Conservation (phyloP, 208 protist species). For the Acanthamoeba sp. region DNA sequence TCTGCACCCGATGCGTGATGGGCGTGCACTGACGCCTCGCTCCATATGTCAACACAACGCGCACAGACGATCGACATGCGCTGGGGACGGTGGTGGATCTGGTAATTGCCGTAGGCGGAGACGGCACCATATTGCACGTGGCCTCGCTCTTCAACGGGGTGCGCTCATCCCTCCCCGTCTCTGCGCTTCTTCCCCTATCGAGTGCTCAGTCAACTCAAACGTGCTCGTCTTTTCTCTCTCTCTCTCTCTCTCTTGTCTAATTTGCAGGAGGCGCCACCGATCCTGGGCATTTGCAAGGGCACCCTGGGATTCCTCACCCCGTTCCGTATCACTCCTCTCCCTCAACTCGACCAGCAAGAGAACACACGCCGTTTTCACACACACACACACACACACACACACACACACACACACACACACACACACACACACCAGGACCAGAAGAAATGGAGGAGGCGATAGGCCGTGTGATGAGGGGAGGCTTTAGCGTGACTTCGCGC, state of each 20-base stretch:
- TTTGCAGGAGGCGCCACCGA: conserved; percentile 44
- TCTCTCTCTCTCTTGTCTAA: too few relatives aligned
- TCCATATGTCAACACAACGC: not conserved
- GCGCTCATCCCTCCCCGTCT: not conserved
- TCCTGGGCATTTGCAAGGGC: conserved; percentile 50
- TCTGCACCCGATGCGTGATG: not conserved
- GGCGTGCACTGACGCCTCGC: not conserved
- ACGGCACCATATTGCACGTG: conserved; percentile 55
- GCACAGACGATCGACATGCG: not conserved
- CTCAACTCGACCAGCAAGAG: not conserved
- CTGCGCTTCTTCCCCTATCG: not conserved
- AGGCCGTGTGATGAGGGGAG: not conserved
- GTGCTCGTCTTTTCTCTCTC: not conserved
- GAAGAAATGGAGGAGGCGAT: conserved; percentile 26
- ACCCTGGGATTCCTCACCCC: conserved; percentile 46
- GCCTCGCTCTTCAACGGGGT: conserved; percentile 34
- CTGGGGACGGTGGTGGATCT: conserved; percentile 36
- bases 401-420: not conserved
- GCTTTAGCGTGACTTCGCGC: conserved; percentile 8
- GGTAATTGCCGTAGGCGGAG: conserved; percentile 38
- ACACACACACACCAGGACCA: not conserved
- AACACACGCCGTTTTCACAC: too few relatives aligned
- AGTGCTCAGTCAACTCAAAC: not conserved
- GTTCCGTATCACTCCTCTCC: not conserved
- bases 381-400: too few relatives aligned